A percentile compares a stretch with the other conserved stretches of the same genome.
Conservation (phyloP, 1,284 basidiomycete genomes). For the Tremellales sp. region DNA sequence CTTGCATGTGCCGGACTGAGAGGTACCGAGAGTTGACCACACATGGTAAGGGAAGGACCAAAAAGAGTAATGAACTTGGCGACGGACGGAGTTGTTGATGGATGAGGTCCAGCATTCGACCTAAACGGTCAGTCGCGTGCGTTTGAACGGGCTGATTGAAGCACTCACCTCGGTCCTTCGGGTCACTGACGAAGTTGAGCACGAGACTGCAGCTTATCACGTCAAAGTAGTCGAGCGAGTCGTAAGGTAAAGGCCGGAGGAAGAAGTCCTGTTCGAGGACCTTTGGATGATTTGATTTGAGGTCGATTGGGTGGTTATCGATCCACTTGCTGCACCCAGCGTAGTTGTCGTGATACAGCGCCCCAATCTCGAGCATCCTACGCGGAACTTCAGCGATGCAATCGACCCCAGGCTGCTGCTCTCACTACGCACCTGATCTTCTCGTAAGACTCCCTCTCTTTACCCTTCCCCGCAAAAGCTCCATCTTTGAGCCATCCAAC, state of each 20-base stretch:
- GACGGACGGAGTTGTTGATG: slow-evolving; percentile 57
- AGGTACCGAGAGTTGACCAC: slow-evolving; percentile 77
- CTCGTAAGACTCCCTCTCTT: slow-evolving; percentile 12
- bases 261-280: slow-evolving; percentile 80
- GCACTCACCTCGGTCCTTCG: slow-evolving; percentile 67
- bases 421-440: slow-evolving; percentile 1
- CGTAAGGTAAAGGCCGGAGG: slow-evolving; percentile 40
- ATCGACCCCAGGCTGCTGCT: not conserved
- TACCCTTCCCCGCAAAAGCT: slow-evolving; percentile 17
- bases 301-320: slow-evolving; percentile 66
- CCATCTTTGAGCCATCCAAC: slow-evolving; percentile 64
- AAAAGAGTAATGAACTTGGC: slow-evolving; percentile 60
- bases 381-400: no score
- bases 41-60: slow-evolving; percentile 76
- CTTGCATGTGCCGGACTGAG: slow-evolving; percentile 57
- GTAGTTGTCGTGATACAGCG: slow-evolving; percentile 77
- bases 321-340: slow-evolving; percentile 64
- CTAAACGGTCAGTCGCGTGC: slow-evolving; percentile 47
- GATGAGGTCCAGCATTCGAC: slow-evolving; percentile 67
- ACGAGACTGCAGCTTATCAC: slow-evolving; percentile 77
- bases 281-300: slow-evolving; percentile 70
- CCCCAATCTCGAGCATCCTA: slow-evolving; percentile 80
- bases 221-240: slow-evolving; percentile 60
- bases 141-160: not conserved
- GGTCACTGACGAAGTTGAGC: slow-evolving; percentile 77